phyloP scores from a whole-genome alignment of 495 filamentous ascomycete species.

The Trichocladium antarcticum region DNA sequence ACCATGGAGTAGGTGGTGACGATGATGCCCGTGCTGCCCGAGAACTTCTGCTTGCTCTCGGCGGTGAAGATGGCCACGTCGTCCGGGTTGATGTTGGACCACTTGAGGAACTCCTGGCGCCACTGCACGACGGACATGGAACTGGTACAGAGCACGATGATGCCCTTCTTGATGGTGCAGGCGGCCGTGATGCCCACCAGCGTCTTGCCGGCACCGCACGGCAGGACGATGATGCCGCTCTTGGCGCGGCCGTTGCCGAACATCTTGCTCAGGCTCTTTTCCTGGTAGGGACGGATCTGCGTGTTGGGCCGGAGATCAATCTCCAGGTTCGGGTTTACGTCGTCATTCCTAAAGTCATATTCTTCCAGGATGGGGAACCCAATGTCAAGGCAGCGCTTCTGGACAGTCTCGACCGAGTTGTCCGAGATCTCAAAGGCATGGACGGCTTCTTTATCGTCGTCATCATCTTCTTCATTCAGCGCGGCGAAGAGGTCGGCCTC shows the following conservation, averaged over 20 bases:
- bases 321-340: constrained; percentile 75
- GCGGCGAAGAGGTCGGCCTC: constrained; percentile 40
- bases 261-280: constrained; percentile 97
- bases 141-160: constrained; percentile 89
- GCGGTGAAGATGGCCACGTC: constrained; percentile 93
- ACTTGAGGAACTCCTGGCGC: constrained; percentile 90
- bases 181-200: constrained; percentile 93
- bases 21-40: constrained; percentile 82
- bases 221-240: constrained; percentile 93
- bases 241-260: constrained; percentile 96
- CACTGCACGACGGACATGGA: constrained; percentile 98
- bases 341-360: constrained; percentile 95
- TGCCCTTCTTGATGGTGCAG: constrained; percentile 93
- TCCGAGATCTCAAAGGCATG: constrained; percentile 90
- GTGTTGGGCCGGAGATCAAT: constrained; percentile 81
- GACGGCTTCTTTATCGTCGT: constrained; percentile 77
- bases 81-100: constrained; percentile 92
- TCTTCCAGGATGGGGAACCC: constrained; percentile 85
- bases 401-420: constrained; percentile 66
- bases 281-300: constrained; percentile 84
- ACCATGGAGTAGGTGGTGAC: constrained; percentile 99
- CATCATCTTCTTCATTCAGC: constrained; percentile 75
- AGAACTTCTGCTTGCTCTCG: constrained; percentile 83
- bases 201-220: constrained; percentile 95
- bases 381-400: constrained; percentile 80